phyloP scores from a whole-genome alignment of 176 grass and related monocot species.

The sorghum (Sorghum bicolor) region DNA sequence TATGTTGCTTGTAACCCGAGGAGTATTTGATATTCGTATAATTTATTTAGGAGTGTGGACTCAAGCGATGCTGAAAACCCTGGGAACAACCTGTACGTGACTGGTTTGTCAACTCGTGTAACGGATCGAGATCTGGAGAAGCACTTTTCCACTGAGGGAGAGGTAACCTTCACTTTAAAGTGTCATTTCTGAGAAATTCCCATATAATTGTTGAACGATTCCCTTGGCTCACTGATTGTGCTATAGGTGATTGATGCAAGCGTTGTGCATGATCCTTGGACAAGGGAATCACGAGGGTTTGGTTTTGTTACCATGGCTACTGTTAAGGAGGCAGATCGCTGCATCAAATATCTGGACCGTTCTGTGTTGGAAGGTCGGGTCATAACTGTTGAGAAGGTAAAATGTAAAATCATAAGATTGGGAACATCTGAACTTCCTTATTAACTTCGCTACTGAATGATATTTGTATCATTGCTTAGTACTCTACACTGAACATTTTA shows the following conservation, averaged over 20 bases:
- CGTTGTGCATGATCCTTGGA: constrained; percentile 75
- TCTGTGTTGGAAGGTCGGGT: constrained; percentile 82
- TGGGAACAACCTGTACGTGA: constrained; percentile 72
- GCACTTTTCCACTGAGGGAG: constrained; percentile 51
- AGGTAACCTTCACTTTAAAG: constrained; percentile 45
- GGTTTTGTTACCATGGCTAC: constrained; percentile 88
- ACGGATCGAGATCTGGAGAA: constrained; percentile 53
- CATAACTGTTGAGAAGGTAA: constrained; percentile 96
- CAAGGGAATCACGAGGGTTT: constrained; percentile 86
- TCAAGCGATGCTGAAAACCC: constrained; percentile 55
- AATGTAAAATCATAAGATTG: constrained; percentile 27
- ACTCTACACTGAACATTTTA: constrained; percentile 36
- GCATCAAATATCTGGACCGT: constrained; percentile 76
- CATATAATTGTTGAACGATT: not conserved
- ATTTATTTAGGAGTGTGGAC: constrained; percentile 48
- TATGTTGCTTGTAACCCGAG: not conserved
- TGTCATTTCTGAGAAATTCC: not conserved
- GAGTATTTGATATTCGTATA: not conserved
- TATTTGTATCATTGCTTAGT: constrained; percentile 26
- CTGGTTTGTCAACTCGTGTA: constrained; percentile 53
- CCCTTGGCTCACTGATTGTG: not conserved
- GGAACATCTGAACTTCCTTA: not conserved
- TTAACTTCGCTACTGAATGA: not conserved
- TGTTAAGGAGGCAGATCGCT: constrained; percentile 57
- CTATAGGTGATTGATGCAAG: constrained; percentile 61